Percentiles rank a stretch among this genome's conserved stretches.
phyloP scores from a whole-genome alignment of 805 yeast genomes.

The Wickerhamomyces queroliae region DNA sequence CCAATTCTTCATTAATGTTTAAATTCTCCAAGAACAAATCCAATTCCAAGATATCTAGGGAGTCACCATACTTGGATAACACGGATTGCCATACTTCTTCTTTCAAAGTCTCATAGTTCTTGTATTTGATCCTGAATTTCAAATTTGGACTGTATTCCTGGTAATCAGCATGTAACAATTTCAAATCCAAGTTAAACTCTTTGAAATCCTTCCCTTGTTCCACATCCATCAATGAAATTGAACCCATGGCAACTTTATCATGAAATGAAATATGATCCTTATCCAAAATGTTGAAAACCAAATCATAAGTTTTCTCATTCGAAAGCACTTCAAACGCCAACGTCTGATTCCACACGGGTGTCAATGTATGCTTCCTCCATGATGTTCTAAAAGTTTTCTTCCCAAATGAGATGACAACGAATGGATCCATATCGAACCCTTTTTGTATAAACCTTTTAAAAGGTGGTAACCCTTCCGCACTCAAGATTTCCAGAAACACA shows the following conservation, averaged over 20 bases:
- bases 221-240: constrained; percentile 50
- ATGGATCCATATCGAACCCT: constrained; percentile 95
- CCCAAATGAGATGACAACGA: constrained; percentile 87
- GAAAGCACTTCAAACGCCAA: constrained; percentile 71
- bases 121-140: constrained; percentile 55
- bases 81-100: constrained; percentile 66
- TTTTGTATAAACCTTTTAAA: constrained; percentile 56
- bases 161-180: constrained; percentile 24
- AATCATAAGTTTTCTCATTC: constrained; percentile 57
- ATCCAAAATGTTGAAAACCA: constrained; percentile 74
- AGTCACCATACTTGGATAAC: constrained; percentile 45
- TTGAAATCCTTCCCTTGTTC: constrained; percentile 19
- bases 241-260: constrained; percentile 70
- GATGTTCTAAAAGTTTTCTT: constrained; percentile 82
- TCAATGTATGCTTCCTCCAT: constrained; percentile 74
- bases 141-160: constrained; percentile 54
- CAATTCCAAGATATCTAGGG: constrained; percentile 46
- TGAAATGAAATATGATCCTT: constrained; percentile 79
- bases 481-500: constrained; percentile 65
- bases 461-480: constrained; percentile 77
- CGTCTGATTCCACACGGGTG: constrained; percentile 78
- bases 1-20: constrained; percentile 16
- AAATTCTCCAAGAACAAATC: constrained; percentile 49
- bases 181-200: constrained; percentile 31
- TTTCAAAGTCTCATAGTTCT: constrained; percentile 59